Percentiles rank a stretch among this genome's conserved stretches.
Conservation (phyloP, 345 rosid genomes). For the Nasturtium officinale region DNA sequence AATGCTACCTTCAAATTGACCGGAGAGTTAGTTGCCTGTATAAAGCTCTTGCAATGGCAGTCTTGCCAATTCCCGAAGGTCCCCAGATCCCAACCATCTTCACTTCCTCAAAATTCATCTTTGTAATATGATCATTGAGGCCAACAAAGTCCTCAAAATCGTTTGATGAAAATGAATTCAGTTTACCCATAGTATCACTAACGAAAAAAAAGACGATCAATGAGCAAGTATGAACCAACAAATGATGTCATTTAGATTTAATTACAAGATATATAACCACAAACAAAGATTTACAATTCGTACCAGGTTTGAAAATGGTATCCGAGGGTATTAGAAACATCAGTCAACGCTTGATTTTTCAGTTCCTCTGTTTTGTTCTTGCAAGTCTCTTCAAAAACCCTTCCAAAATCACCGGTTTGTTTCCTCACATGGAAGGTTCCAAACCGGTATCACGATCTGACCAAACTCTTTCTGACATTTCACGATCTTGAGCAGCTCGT, state of each 20-base stretch:
- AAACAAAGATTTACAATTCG: neutral
- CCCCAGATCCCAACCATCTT: conserved; percentile 13
- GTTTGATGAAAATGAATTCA: neutral
- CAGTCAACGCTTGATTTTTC: neutral
- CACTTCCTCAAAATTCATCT: neutral
- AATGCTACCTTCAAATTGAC: too few species aligned
- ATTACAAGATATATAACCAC: neutral
- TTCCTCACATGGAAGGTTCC: neutral
- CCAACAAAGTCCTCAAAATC: neutral
- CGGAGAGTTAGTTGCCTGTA: too few species aligned
- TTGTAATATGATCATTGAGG: neutral
- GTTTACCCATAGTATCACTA: neutral
- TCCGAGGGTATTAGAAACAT: neutral
- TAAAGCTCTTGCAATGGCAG: neutral
- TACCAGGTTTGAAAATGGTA: neutral
- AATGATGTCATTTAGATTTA: too few species aligned
- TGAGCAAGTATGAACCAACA: neutral
- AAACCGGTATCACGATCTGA: neutral
- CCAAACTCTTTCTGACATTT: neutral
- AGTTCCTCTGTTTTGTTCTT: neutral
- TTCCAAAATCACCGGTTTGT: neutral
- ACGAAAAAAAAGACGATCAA: neutral
- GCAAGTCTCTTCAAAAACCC: neutral
- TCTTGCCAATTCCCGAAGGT: conserved; percentile 9
- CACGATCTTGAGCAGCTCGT: neutral